Percentiles rank a stretch among this genome's conserved stretches.
phyloP scores from a whole-genome alignment of 2,329 filamentous ascomycete species.

The Hymenoscyphus repandus region DNA sequence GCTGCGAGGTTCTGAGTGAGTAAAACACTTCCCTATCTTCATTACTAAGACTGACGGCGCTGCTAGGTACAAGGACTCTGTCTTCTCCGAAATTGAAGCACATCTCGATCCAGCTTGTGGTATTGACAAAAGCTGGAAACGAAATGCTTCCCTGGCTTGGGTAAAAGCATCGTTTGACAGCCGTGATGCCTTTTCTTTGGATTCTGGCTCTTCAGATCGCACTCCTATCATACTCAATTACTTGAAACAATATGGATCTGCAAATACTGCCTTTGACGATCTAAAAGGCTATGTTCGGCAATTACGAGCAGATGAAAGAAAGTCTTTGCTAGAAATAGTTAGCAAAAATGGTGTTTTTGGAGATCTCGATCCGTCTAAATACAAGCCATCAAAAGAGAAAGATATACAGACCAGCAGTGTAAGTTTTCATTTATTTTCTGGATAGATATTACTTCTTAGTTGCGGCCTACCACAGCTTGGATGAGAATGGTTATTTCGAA shows the following conservation, averaged over 20 bases:
- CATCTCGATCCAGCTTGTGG: conserved; percentile 27
- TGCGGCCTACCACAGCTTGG: not conserved
- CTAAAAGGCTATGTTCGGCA: conserved; percentile 25
- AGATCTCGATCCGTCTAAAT: not conserved
- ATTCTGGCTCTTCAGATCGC: conserved; percentile 5
- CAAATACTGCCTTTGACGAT: conserved; percentile 29
- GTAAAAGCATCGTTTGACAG: conserved; percentile 23
- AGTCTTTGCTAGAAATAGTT: conserved; percentile 12
- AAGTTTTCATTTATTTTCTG: not conserved
- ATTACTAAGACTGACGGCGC: conserved; percentile 1
- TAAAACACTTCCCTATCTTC: not conserved
- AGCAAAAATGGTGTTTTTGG: conserved; percentile 8
- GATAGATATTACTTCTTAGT: no score
- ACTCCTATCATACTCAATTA: conserved; percentile 24
- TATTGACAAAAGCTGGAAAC: conserved; percentile 31
- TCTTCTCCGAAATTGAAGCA: conserved; percentile 25
- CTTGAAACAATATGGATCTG: conserved; percentile 26
- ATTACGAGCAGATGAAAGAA: conserved; percentile 17
- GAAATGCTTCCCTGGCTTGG: conserved; percentile 31
- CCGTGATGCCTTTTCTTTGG: conserved; percentile 4
- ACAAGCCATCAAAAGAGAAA: not conserved
- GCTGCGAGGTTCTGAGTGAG: conserved; percentile 23
- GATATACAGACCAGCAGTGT: not conserved
- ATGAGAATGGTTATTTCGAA: not conserved
- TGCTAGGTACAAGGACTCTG: conserved; percentile 14